Percentiles rank a stretch among this genome's conserved stretches.
phyloP scores from a whole-genome alignment of 306 rosid genomes.

The Begonia fuchsioides region DNA sequence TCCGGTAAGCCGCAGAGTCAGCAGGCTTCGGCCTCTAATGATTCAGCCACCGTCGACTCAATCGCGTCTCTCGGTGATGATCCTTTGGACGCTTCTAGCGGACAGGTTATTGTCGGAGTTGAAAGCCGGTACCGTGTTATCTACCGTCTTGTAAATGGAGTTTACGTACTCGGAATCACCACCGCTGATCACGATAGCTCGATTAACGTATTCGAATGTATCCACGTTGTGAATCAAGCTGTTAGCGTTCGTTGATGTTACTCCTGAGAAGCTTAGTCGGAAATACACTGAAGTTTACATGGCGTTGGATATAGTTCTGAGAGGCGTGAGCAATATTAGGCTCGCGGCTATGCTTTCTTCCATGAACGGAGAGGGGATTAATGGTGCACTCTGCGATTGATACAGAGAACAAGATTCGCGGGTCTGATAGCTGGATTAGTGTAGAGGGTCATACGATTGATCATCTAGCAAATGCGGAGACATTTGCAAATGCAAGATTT shows the following conservation, averaged over 20 bases:
- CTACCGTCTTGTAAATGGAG: conserved; percentile 76
- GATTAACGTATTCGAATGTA: conserved; percentile 76
- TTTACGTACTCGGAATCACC: conserved; percentile 83
- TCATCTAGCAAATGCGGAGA: conserved; percentile 40
- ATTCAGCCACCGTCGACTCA: conserved; percentile 33
- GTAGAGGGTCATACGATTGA: conserved; percentile 54
- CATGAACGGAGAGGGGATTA: conserved; percentile 68
- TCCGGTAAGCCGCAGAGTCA: conserved; percentile 18
- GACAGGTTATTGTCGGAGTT: conserved; percentile 84
- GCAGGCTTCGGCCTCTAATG: conserved; percentile 9
- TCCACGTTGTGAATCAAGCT: conserved; percentile 81
- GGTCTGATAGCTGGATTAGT: conserved; percentile 51
- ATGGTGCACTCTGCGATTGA: conserved; percentile 86
- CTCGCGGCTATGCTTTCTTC: conserved; percentile 78
- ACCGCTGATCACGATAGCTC: conserved; percentile 71
- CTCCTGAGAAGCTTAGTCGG: conserved; percentile 72
- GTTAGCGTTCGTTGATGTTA: conserved; percentile 84
- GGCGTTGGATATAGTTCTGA: conserved; percentile 80
- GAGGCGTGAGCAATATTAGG: conserved; percentile 70
- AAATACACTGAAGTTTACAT: conserved; percentile 90
- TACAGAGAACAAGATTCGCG: conserved; percentile 74
- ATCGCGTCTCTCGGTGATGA: conserved; percentile 71
- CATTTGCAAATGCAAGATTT: conserved; percentile 35
- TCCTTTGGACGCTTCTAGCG: conserved; percentile 85
- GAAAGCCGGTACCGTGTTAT: conserved; percentile 88